Conservation (phyloP, 2,329 filamentous ascomycete genomes). For the Aspergillus thermomutatus region DNA sequence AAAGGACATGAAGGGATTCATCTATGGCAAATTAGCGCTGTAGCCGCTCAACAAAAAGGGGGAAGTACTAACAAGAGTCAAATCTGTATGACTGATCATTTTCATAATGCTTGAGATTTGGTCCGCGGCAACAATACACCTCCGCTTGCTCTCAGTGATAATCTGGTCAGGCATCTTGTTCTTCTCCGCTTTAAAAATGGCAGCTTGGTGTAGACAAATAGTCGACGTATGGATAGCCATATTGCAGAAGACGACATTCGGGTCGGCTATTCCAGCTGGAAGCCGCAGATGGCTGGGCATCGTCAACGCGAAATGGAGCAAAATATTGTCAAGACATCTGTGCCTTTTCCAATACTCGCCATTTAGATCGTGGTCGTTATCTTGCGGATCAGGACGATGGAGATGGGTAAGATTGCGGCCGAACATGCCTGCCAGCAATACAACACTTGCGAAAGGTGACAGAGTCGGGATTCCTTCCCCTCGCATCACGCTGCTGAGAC, state of each 20-base stretch:
- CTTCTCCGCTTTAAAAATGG: conserved; percentile 95
- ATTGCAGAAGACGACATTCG: conserved; percentile 89
- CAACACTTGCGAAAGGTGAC: conserved; percentile 74
- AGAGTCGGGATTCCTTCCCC: conserved; percentile 70
- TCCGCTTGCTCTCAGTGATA: conserved; percentile 82
- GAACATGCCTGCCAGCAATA: conserved; percentile 84
- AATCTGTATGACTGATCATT: conserved; percentile 85
- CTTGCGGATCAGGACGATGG: conserved; percentile 77
- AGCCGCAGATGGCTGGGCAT: conserved; percentile 79
- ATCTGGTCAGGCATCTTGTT: conserved; percentile 73
- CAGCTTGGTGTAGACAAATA: conserved; percentile 96
- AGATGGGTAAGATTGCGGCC: conserved; percentile 88
- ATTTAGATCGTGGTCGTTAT: conserved; percentile 82
- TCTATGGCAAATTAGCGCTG: conserved; percentile 50
- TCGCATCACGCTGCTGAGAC: conserved; percentile 54
- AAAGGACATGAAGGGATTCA: conserved; percentile 94
- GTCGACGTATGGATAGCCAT: conserved; percentile 97
- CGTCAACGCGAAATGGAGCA: conserved; percentile 80
- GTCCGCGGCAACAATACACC: conserved; percentile 88
- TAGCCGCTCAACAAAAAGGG: not conserved
- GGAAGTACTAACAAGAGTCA: conserved; percentile 64
- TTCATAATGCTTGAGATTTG: conserved; percentile 95
- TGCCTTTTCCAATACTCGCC: conserved; percentile 96
- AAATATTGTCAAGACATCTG: conserved; percentile 79
- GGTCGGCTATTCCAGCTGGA: conserved; percentile 68